Base-by-base conservation (phyloP, 352 stramenopile species). In the Globisporangium canariense region DNA sequence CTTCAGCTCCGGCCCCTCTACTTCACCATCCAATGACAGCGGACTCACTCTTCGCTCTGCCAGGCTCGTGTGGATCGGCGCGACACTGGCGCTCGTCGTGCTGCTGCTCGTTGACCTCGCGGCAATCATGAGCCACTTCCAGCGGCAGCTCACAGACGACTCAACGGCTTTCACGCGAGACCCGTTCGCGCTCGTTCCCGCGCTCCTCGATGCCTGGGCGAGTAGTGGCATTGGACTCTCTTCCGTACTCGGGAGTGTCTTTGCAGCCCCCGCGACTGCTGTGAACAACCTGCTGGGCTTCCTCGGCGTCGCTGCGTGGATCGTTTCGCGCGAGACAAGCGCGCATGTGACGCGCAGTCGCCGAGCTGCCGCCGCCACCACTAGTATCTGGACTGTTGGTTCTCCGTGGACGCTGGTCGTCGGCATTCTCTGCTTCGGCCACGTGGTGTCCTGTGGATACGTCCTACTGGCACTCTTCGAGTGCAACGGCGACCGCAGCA, bases 391-490 rank as follows among this genome's bases (percentile, higher is more conserved):
- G 34, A 28, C 13, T 0, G 22, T 22, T n/a, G 41, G 47, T 1
- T 60, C 18, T 36, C 51, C 54, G 13, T 69, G 13, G 70, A 43
- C 41, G 62, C 61, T 43, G 8, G 43, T 88, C 0, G 38, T 52
- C 9, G 68, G 56, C 0, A 63, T 91, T 22, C 14, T 88, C 18
- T 76, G 53, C 61, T 50, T 91, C 3, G 86, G 86, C 1, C 85
- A 94, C 58, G 58, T 84, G 5, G 78, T 77, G 0, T 84, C 85
- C 10, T 86, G 80, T 54, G 30, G 75, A 6, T 94, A 94, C 70
- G 50, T 91, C 4, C 47, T 93, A n/a, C 69, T 77, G n/a, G 83
- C 86, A 25, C 68, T 94, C 18, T 69, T 89, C 22, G 79, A 91
- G 67, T 88, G 75, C 70, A 78, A 94, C 41, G 83, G 83, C 64